phyloP scores from a whole-genome alignment of 768 basidiomycete genomes.

The Neoboletus subvelutipes region DNA sequence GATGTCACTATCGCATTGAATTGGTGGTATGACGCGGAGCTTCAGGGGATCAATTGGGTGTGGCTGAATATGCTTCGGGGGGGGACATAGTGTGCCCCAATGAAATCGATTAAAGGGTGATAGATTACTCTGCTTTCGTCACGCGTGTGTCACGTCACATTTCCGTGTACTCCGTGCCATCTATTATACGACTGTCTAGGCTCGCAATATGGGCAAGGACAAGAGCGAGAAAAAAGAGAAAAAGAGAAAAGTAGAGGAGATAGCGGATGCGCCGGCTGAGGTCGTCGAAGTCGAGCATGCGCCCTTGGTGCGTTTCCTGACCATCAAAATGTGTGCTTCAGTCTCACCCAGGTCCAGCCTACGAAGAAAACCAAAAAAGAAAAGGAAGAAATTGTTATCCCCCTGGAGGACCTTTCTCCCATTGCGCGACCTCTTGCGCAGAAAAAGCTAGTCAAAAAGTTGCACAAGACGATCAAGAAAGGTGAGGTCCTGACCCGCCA shows the following conservation, averaged over 20 bases:
- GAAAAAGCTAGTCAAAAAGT: slow-evolving; percentile 90
- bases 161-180: neutral
- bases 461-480: slow-evolving; percentile 94
- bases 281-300: slow-evolving; percentile 51
- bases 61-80: slow-evolving; percentile 60
- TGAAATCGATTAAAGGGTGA: slow-evolving; percentile 36
- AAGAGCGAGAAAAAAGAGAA: slow-evolving; percentile 77
- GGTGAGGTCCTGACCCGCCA: slow-evolving; percentile 41
- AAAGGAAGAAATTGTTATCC: slow-evolving; percentile 60
- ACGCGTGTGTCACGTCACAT: slow-evolving; percentile 23
- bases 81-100: slow-evolving; percentile 21
- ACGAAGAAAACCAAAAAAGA: slow-evolving; percentile 65
- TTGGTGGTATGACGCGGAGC: slow-evolving; percentile 89
- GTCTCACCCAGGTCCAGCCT: slow-evolving; percentile 26
- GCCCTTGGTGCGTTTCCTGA: slow-evolving; percentile 29
- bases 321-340: slow-evolving; percentile 31
- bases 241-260: slow-evolving; percentile 52
- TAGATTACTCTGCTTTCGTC: slow-evolving; percentile 2
- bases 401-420: slow-evolving; percentile 85
- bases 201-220: slow-evolving; percentile 59
- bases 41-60: slow-evolving; percentile 69
- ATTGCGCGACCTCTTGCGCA: slow-evolving; percentile 91
- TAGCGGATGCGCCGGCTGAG: slow-evolving; percentile 23
- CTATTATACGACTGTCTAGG: neutral
- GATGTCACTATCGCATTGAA: slow-evolving; percentile 70